Conservation (phyloP, 176 grass and related monocot genomes). For the Rhipidocladum racemiflorum region DNA sequence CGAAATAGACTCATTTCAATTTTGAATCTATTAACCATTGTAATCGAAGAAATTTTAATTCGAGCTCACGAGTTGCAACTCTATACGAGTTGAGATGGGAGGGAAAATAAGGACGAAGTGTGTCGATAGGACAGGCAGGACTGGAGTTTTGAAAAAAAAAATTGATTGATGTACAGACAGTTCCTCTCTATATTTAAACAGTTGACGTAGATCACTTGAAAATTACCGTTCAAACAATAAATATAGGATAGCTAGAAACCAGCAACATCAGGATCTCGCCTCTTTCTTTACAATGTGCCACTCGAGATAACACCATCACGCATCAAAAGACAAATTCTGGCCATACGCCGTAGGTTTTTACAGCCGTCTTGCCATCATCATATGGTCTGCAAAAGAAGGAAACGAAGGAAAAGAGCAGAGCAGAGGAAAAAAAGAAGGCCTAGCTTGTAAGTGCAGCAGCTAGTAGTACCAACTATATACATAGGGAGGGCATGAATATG, state of each 20-base stretch:
- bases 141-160: too few species aligned
- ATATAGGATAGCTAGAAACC: background rate
- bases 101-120: too few species aligned
- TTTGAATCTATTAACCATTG: too few species aligned
- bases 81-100: too few species aligned
- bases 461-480: background rate
- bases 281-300: background rate
- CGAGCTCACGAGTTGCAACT: too few species aligned
- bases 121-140: too few species aligned
- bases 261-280: background rate
- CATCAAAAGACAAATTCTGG: conserved; percentile 26
- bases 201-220: background rate
- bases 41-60: too few species aligned
- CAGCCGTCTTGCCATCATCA: conserved; percentile 19
- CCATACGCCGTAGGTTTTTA: conserved; percentile 10
- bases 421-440: background rate
- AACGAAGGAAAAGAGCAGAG: background rate
- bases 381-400: conserved; percentile 28
- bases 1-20: too few species aligned
- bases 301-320: conserved; percentile 19
- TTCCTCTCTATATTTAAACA: too few species aligned
- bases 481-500: conserved; percentile 9
- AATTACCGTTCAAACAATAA: too few species aligned
- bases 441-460: conserved; percentile 16
- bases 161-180: too few species aligned